Evolutionary conservation across 768 basidiomycete species (phyloP), one percentile per base, ranked within the genome.

Genomic region (Podaxis sp.): DNA sequence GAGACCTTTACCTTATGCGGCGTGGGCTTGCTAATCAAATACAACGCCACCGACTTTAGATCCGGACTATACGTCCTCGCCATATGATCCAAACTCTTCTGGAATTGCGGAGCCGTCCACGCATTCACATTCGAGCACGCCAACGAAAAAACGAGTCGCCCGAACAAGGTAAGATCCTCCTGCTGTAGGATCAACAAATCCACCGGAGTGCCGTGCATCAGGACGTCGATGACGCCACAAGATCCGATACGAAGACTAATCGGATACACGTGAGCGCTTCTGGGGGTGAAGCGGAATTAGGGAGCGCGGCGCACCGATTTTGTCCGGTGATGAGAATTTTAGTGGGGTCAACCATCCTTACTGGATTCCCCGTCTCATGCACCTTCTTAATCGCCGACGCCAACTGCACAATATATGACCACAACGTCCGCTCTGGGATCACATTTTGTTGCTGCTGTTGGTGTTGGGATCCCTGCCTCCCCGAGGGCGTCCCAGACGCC

Each of bases 391-490:
- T 86, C 1, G 93, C 96, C 64, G 84, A 88, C 4, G 90, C 88
- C 60, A 98, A 86, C 73, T 99, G 97, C 22, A 94, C 83, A 53
- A 97, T 86, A 70, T 95, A 98, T 2, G 90, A 89, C 97, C 97
- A 99, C 2, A 99, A 72, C 0, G 88, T 87, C 17, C 88, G 81
- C 73, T 99, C 97, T 0, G 90, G 82, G 22, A 99, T 76, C 15
- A 77, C 70, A 57, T 70, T 67, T 63, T 70, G 64, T 52, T 70
- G 65, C 55, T 69, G 67, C 22, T 67, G 66, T 22, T 64, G 65
- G 24, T 65, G 60, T 36, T 71, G 69, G 11, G 66, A 65, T 15
- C 66, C 68, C 52, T 68, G 70, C 58, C 33, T 33, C 33, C 33
- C 68, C 70, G 11, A 67, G 62, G 36, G 12, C 3, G 54, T 5